Evolutionary conservation across 2,329 filamentous ascomycete species (phyloP), one percentile per base, ranked within the genome.

Genomic region (Onygena corvina): DNA sequence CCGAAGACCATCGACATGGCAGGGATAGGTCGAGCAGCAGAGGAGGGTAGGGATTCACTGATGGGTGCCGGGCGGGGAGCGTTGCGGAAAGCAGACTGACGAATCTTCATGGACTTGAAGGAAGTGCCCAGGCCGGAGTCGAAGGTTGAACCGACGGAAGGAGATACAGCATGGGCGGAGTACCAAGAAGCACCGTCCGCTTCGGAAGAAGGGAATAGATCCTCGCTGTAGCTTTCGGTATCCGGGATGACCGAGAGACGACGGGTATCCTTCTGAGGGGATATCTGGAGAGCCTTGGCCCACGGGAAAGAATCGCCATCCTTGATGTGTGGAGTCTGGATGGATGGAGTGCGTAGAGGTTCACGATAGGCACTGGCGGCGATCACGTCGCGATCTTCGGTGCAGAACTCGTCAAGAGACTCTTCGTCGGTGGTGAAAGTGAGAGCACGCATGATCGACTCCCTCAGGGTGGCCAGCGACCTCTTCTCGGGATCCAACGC

Each of bases 401-500:
- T 83, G 71, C 88, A 94, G 74, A 96, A 96, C 59, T 95, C 92
- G 63, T 96, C 90, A 46, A 94, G 75, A 27, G 77, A 76, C 70
- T 98, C 92, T 52, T 96, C 89, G 54, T 90, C 82, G 16, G 86
- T 94, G 52, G 92, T 96, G 74, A 96, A 98, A 69, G 81, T 89
- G 57, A 94, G 76, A 45, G 86, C 83, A 48, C 85, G 83, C 54
- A 81, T 70, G 29, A 98, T 79, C 48, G 86, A 85, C 47, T 86
- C 78, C 57, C 86, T 86, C 53, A 87, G 81, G 52, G 79, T 85
- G 27, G 76, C 72, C 45, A 98, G 73, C 29, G 89, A 93, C 49
- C 92, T 84, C 74, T 88, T 93, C 65, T 76, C 78, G 8, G 92
- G 92, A 63, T 98, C 90, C 58, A 98, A 71, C 59, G 86, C 86